These are phyloP conservation scores for Puccinia hordei DNA, from an alignment of 1,284 basidiomycete species.

Conservation along the genomic window DNA sequence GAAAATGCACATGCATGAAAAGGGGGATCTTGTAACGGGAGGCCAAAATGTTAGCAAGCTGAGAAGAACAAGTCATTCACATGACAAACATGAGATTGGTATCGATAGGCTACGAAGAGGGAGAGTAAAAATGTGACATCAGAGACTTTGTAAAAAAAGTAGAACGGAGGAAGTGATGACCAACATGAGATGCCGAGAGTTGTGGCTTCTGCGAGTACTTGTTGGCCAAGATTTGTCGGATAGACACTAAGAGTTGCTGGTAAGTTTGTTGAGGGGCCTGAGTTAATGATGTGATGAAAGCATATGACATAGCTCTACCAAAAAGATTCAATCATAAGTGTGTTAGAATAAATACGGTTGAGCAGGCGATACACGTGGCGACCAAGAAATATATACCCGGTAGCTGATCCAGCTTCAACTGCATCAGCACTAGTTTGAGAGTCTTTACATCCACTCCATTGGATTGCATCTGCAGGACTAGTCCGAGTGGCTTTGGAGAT, in stretches of 20 bases:
- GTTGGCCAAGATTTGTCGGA: slow-evolving; percentile 64
- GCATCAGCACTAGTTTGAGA: slow-evolving; percentile 90
- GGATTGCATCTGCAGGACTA: slow-evolving; percentile 72
- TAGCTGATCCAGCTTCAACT: slow-evolving; percentile 74
- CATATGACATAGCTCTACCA: slow-evolving; percentile 51
- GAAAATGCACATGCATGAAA: too few relatives aligned
- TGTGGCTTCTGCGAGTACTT: slow-evolving; percentile 87
- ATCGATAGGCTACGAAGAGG: slow-evolving; percentile 36
- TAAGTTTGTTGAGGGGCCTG: slow-evolving; percentile 75
- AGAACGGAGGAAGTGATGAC: background rate
- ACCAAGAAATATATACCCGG: slow-evolving; percentile 63
- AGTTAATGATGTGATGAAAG: slow-evolving; percentile 59
- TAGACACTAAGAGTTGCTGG: slow-evolving; percentile 71
- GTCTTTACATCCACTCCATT: slow-evolving; percentile 88
- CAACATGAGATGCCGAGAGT: slow-evolving; percentile 60
- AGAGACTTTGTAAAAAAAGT: background rate
- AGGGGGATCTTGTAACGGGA: too few relatives aligned
- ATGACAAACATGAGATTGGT: slow-evolving; percentile 50
- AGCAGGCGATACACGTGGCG: background rate
- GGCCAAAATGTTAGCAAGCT: too few relatives aligned
- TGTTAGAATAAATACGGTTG: background rate
- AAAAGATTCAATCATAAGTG: background rate
- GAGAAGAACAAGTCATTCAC: background rate
- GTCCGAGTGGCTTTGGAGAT: slow-evolving; percentile 71
- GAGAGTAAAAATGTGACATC: background rate